Evolutionary conservation across 2,329 filamentous ascomycete species (phyloP), one percentile per base, ranked within the genome.

Genomic region (Ceratocystis albifundus): DNA sequence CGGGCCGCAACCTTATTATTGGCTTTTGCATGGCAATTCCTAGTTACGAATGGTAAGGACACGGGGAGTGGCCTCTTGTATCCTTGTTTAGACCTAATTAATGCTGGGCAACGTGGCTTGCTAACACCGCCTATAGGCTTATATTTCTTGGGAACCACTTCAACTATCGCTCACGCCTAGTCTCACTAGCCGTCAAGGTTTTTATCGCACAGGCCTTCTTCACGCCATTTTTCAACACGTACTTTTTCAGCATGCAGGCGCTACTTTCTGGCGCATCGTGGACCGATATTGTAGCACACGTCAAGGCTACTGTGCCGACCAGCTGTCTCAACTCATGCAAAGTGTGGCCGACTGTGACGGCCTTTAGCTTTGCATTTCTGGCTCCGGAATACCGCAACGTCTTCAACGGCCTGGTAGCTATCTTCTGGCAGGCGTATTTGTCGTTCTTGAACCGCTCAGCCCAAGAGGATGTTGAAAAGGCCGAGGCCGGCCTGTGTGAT

Each of bases 341-440:
- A 77, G 75, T 96, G 28, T 96, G 92, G 92, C 93, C 92, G 0
- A 84, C 85, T 0, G 88, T 96, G 17, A 95, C 88, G 15, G 90
- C 90, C 0, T 87, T 96, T 73, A 92, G 82, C 74, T 95, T 96
- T 72, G 85, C 88, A n/a, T 94, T 90, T 72, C 78, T 96, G 3
- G 84, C 86, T 30, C 79, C 90, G 61, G 85, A 93, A 72, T 93
- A 90, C 75, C 80, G 92, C 63, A 89, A 85, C 71, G 81, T 96
- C 17, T 94, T 96, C 71, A 84, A 88, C 0, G 90, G 89, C 0
- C 77, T 88, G 5, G 82, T 96, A 70, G 89, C 90, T 0, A 87
- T 96, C 64, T 89, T 88, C 0, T 96, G 92, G 92, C 92, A 96
- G 81, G 91, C 90, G 0, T 96, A 96, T 79, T 73, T 96, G 71